Base-by-base conservation (phyloP, 371 early-diverging fungal genomes). In the Rhizopus sp. region DNA sequence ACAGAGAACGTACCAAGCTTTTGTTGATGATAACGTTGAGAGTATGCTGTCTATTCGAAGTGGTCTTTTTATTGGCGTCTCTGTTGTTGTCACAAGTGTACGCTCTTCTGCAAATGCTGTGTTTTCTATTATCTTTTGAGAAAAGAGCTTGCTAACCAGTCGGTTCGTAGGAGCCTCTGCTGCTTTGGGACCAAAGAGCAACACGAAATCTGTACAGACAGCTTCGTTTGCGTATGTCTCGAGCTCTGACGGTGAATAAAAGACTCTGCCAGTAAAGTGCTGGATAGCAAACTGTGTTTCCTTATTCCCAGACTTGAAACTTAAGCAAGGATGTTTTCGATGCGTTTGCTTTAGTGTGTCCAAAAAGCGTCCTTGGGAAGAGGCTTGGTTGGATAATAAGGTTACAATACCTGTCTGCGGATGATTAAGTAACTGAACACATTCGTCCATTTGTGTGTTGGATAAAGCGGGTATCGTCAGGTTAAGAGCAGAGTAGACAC, bases 1-100 rank as follows among this genome's bases (percentile, higher is more conserved):
- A 73, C 92, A 92, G 50, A 91, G 62, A 32, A 95, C 76, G 65
- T 88, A 92, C 96, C 96, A 96, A 3, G 87, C 76, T 47, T 88
- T 84, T 1, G 96, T 89, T 39, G 88, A 86, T 34, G 78, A 75
- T 7, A 96, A 64, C 37, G 5, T 46, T 4, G 37, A 32, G 12
- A 53, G 12, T 7, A 53, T 38, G 9, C 89, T 88, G 2, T 29
- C 30, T 9, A 46, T 35, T 85, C 75, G 5, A 93, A 69, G 3
- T 88, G 71, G 29, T 63, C 63, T 2, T 49, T 50, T 29, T 70
- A 33, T 13, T 92, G 88, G 0, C 80, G 0, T 54, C 51, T 35
- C 45, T 29, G 13, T 40, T 33, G 42, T 50, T 59, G 47, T 47
- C 39, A 31, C 46, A 32, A 30, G 59, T 35, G 23, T 47, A 12